A percentile compares a stretch with the other conserved stretches of the same genome.
Conservation (phyloP, 2,329 filamentous ascomycete genomes). For the Fusarium abutilonis region DNA sequence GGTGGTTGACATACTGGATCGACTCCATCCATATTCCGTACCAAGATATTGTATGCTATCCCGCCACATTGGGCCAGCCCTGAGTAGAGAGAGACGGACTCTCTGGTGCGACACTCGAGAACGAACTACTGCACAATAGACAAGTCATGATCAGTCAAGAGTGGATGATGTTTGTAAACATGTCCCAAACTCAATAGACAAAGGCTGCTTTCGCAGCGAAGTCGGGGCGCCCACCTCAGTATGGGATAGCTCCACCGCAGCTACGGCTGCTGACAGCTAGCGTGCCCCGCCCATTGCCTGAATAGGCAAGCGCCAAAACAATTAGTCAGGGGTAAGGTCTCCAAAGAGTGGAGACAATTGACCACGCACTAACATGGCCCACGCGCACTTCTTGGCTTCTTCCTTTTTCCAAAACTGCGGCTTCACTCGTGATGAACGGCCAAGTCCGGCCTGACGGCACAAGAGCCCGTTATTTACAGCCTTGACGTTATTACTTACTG, state of each 20-base stretch:
- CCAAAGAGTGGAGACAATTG: neutral
- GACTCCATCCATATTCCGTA: too few species aligned
- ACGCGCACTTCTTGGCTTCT: conserved; percentile 13
- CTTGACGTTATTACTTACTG: conserved; percentile 1
- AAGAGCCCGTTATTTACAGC: conserved; percentile 13
- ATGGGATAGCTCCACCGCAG: conserved; percentile 19
- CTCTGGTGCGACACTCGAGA: conserved; percentile 27
- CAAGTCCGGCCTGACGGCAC: conserved; percentile 31
- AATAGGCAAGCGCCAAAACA: conserved; percentile 8
- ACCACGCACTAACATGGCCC: conserved; percentile 18
- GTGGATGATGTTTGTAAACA: conserved; percentile 6
- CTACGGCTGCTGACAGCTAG: conserved; percentile 25
- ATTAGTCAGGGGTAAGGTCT: conserved; percentile 28
- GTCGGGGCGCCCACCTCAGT: conserved; percentile 13
- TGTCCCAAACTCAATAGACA: neutral
- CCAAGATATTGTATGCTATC: too few species aligned
- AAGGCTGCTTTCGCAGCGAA: conserved; percentile 1
- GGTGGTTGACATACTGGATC: too few species aligned
- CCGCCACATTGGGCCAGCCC: neutral
- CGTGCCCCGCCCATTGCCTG: neutral
- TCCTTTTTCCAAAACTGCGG: conserved; percentile 11
- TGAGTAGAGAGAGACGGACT: conserved; percentile 12
- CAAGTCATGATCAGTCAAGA: neutral
- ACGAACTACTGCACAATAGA: conserved; percentile 6
- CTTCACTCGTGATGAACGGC: conserved; percentile 12